Evolutionary conservation across 2,329 filamentous ascomycete genomes (phyloP), one percentile per base, ranked within the genome.

Genomic region (Stagonosporopsis cucurbitacearum): DNA sequence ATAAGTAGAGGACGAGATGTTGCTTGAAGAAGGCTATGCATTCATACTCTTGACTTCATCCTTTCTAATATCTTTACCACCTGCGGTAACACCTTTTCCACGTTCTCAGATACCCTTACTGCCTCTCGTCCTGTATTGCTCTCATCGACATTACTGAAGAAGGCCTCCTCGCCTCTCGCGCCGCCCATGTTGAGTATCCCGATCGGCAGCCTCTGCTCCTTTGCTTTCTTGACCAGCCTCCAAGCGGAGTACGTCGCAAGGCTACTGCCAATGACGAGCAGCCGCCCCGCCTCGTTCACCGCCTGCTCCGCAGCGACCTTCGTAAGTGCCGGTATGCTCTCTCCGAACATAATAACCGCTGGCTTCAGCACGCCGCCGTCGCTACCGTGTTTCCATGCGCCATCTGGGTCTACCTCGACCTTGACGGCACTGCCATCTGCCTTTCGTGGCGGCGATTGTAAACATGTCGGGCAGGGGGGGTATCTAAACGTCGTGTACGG

Each of bases 201-300:
- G 71, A 98, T 90, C 15, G 92, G 88, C 86, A 96, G 94, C 0
- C 87, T 87, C 60, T 87, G 84, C 65, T 95, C 90, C 65, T 89
- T 88, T 26, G 94, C 95, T 56, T 88, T 81, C 78, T 92, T 94
- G 1, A 90, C 92, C 50, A 99, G 76, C 54, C 94, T 82, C 92
- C 92, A 99, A 0, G 95, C 95, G 11, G 92, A 96, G 74, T 96
- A 98, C 0, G 95, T 98, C 6, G 95, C 95, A 43, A 98, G 82
- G 58, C 91, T 96, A 32, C 91, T 97, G 4, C 93, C 95, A 15
- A 98, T 75, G 8, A 98, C 84, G 20, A 98, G 80, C 32, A 98
- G 76, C 56, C 86, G 85, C 6, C 86, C 87, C 17, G 73, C 90
- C 25, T 83, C 82, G 68, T 97, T 91, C 45, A 98, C 86, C 12